Base-by-base conservation (phyloP, 2,329 filamentous ascomycete species). In the Massarina eburnea region DNA sequence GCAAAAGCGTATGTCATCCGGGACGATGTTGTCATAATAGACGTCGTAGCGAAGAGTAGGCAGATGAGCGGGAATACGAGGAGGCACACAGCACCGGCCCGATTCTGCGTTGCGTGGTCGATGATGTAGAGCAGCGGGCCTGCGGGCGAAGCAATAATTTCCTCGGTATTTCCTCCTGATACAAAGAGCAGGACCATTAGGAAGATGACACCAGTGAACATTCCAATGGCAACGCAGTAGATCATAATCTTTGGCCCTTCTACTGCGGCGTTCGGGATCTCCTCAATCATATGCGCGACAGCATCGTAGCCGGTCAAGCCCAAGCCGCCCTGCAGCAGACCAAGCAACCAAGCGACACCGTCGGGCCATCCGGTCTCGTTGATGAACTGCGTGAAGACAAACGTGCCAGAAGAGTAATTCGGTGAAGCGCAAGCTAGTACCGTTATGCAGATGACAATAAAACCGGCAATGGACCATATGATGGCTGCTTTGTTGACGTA, bases 341-440 rank as follows among this genome's bases (percentile, higher is more conserved):
- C 74, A 4, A 77, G 61, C 20, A 77, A 57, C 74, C 74, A 84
- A 3, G 81, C 73, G 26, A 88, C 63, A 0, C 84, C 84, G 66
- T 87, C 82, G 0, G 85, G 84, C 85, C 84, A 88, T 33, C 83
- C 83, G 8, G 81, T 83, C 37, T 79, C 66, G 54, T 90, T 90
- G 62, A 86, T 79, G 58, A 89, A 89, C 1, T 80, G 68, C 4
- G 78, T 74, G 52, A 86, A 89, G 9, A 89, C 86, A 41, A 86
- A 87, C 8, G 76, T 65, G 14, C 76, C 85, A 7, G 76, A 79
- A 56, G 83, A 83, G 59, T 81, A 89, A 52, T 84, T 73, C 0
- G 84, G 84, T 2, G 85, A 79, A 0, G 84, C 76, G 58, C 83
- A 87, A 3, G 84, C 77, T 39, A 91, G 70, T 0, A 87, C 74